Percentiles rank a stretch among this genome's conserved stretches.
phyloP scores from a whole-genome alignment of 2,329 filamentous ascomycete species.

The Hymenoscyphus occultus region DNA sequence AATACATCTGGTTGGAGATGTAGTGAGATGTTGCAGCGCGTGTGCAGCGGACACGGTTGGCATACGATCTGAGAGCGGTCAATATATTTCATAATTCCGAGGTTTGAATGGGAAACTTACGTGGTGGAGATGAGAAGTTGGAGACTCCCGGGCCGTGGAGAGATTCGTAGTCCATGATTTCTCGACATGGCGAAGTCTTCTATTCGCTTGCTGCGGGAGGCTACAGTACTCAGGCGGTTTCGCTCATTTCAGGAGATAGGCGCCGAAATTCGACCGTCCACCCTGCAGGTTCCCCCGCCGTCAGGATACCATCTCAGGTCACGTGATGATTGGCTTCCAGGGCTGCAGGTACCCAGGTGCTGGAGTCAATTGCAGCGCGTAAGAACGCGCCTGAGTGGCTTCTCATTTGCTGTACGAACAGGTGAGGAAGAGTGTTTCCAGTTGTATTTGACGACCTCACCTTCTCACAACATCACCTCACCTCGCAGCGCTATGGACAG shows the following conservation, averaged over 20 bases:
- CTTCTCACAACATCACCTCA: no score
- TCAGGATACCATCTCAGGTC: no score
- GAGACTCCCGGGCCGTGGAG: constrained; percentile 59
- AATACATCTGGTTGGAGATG: constrained; percentile 49
- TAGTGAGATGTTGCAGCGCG: constrained; percentile 59
- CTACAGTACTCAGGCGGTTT: neutral
- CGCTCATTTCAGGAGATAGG: neutral
- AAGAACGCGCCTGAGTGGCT: no score
- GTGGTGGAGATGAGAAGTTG: constrained; percentile 47
- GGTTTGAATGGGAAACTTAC: constrained; percentile 19
- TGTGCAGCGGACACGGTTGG: constrained; percentile 75
- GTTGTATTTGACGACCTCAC: no score
- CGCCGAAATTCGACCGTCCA: neutral
- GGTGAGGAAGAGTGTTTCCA: no score
- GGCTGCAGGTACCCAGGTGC: no score
- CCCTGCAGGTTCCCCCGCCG: no score
- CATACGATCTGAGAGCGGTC: constrained; percentile 58
- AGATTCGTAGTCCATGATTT: constrained; percentile 55
- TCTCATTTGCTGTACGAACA: no score
- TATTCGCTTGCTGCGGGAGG: neutral
- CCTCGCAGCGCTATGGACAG: no score
- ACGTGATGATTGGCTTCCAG: no score
- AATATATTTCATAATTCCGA: constrained; percentile 4
- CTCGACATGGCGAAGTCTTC: constrained; percentile 12
- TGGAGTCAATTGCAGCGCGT: no score